Evolutionary conservation across 1,284 basidiomycete species (phyloP).

Genomic region (Marasmius oreades): DNA sequence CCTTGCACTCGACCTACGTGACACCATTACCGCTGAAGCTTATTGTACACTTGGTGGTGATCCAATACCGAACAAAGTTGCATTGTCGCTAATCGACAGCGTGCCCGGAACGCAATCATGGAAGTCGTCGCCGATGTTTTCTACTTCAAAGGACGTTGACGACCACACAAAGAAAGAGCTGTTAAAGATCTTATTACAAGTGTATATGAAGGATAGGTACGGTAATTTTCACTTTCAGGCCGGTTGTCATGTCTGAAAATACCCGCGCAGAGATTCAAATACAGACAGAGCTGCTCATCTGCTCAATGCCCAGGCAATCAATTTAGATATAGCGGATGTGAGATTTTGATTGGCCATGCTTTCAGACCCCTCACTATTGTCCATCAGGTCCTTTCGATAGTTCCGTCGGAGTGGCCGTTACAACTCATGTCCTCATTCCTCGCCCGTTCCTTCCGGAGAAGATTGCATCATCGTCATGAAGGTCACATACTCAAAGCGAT

Average conservation of each 20-base stretch:
- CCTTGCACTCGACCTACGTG: constrained; percentile 69
- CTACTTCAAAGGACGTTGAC: constrained; percentile 40
- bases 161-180: constrained; percentile 57
- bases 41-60: constrained; percentile 77
- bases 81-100: constrained; percentile 47
- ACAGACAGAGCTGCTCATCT: constrained; percentile 59
- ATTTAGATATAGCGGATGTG: constrained; percentile 76
- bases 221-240: background rate
- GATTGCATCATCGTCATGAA: constrained; percentile 70
- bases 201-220: constrained; percentile 72
- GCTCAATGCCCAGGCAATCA: constrained; percentile 76
- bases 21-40: constrained; percentile 74
- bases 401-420: constrained; percentile 77
- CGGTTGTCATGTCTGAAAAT: background rate
- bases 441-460: constrained; percentile 70
- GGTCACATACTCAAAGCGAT: constrained; percentile 71
- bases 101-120: constrained; percentile 9
- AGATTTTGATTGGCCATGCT: constrained; percentile 22
- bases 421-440: constrained; percentile 73
- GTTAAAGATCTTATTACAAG: constrained; percentile 69
- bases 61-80: constrained; percentile 62
- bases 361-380: background rate
- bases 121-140: constrained; percentile 15
- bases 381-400: constrained; percentile 61
- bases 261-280: constrained; percentile 37